phyloP scores from a whole-genome alignment of 2,329 filamentous ascomycete species.

The Monascus ruber region DNA sequence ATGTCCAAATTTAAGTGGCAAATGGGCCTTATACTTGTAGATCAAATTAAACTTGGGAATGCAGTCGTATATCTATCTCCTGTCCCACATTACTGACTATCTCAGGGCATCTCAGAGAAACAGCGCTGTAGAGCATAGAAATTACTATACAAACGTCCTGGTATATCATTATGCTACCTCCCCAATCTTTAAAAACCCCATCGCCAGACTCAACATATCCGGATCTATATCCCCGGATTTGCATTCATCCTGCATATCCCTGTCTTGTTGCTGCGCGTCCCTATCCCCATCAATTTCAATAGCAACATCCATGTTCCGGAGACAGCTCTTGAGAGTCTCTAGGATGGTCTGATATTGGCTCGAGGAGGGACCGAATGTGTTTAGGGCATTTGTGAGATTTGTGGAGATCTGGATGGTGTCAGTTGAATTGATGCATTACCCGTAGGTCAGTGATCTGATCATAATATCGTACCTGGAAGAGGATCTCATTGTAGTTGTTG shows the following conservation, averaged over 20 bases:
- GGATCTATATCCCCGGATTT: conserved; percentile 12
- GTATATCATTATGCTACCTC: not conserved
- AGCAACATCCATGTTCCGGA: conserved; percentile 15
- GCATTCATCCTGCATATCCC: conserved; percentile 5
- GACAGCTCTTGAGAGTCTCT: conserved; percentile 22
- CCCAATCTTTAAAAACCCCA: conserved; percentile 22
- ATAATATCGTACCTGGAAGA: conserved; percentile 10
- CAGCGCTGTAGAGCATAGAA: not conserved
- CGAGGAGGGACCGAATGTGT: conserved; percentile 28
- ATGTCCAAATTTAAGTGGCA: too few species aligned
- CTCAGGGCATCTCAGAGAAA: too few species aligned
- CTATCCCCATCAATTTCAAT: not conserved
- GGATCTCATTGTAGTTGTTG: conserved; percentile 10
- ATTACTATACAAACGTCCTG: not conserved
- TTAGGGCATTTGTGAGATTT: conserved; percentile 30
- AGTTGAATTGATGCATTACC: too few species aligned
- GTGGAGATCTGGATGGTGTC: conserved; percentile 22
- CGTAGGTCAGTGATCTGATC: not conserved
- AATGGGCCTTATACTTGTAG: too few species aligned
- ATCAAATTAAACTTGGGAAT: too few species aligned
- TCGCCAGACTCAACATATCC: conserved; percentile 20
- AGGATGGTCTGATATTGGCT: conserved; percentile 27
- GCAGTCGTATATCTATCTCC: too few species aligned
- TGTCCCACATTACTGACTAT: too few species aligned
- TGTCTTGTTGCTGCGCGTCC: not conserved